phyloP scores from a whole-genome alignment of 73 alveolate species.

The Durusdinium trenchii region DNA sequence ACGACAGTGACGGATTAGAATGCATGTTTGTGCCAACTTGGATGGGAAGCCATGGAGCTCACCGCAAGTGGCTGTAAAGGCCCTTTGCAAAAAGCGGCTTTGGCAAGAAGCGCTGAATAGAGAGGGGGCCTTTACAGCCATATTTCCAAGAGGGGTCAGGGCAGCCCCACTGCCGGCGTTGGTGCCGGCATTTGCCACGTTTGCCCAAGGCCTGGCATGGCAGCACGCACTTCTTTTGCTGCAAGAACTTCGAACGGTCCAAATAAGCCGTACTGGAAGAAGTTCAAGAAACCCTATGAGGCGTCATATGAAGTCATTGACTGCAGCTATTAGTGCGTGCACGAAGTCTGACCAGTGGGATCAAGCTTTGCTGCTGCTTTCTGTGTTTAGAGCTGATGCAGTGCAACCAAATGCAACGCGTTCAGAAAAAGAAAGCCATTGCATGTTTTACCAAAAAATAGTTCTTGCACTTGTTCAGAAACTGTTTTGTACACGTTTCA shows the following conservation, averaged over 20 bases:
- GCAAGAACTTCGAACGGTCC: neutral
- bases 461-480: too few relatives aligned
- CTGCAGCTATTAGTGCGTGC: conserved; percentile 21
- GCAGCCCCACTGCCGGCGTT: neutral
- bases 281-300: too few relatives aligned
- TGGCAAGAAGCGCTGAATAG: conserved; percentile 25
- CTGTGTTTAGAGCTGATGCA: neutral
- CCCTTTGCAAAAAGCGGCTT: neutral
- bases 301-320: neutral
- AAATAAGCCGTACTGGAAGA: neutral
- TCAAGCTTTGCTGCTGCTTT: neutral
- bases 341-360: neutral
- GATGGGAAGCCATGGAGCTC: neutral
- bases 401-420: conserved; percentile 2
- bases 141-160: too few relatives aligned
- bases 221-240: neutral
- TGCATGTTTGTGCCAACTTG: neutral
- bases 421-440: neutral
- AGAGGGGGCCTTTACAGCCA: neutral
- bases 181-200: conserved; percentile 15
- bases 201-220: conserved; percentile 44
- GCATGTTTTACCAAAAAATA: too few relatives aligned
- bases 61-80: neutral
- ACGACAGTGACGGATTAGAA: too few relatives aligned
- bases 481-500: too few relatives aligned